Evolutionary conservation across 306 rosid species (phyloP).

Genomic region (Mimosa pudica): DNA sequence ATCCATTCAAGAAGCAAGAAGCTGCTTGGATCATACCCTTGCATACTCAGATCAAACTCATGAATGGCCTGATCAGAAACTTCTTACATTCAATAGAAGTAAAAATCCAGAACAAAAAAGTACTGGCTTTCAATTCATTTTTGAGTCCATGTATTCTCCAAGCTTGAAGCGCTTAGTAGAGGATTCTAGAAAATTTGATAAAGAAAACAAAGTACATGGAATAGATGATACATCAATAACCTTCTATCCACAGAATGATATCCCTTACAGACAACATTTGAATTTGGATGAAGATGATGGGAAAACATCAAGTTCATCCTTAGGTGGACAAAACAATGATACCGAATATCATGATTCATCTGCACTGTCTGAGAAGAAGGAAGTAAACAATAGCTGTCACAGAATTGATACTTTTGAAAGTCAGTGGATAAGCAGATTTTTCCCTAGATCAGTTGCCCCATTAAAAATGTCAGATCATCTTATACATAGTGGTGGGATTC

Average conservation of each 20-base stretch:
- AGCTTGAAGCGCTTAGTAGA: slow-evolving; percentile 47
- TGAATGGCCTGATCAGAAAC: slow-evolving; percentile 39
- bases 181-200: slow-evolving; percentile 46
- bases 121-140: slow-evolving; percentile 75
- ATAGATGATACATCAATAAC: slow-evolving; percentile 58
- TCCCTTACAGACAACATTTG: slow-evolving; percentile 29
- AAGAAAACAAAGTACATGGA: slow-evolving; percentile 37
- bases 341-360: slow-evolving; percentile 43
- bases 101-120: slow-evolving; percentile 41
- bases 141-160: slow-evolving; percentile 66
- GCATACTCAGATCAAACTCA: slow-evolving; percentile 42
- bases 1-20: slow-evolving; percentile 49
- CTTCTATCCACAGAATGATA: slow-evolving; percentile 43
- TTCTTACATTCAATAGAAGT: slow-evolving; percentile 40
- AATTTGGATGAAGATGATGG: slow-evolving; percentile 39
- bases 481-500: slow-evolving; percentile 41
- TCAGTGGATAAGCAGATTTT: slow-evolving; percentile 79
- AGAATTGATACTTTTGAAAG: slow-evolving; percentile 47
- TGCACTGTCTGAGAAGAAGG: slow-evolving; percentile 44
- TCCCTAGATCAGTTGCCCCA: slow-evolving; percentile 45
- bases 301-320: slow-evolving; percentile 55
- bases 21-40: slow-evolving; percentile 47
- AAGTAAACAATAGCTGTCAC: slow-evolving; percentile 32
- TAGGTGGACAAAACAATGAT: slow-evolving; percentile 46
- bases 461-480: slow-evolving; percentile 35